Conservation (phyloP, 768 basidiomycete genomes). For the Hericium erinaceus region DNA sequence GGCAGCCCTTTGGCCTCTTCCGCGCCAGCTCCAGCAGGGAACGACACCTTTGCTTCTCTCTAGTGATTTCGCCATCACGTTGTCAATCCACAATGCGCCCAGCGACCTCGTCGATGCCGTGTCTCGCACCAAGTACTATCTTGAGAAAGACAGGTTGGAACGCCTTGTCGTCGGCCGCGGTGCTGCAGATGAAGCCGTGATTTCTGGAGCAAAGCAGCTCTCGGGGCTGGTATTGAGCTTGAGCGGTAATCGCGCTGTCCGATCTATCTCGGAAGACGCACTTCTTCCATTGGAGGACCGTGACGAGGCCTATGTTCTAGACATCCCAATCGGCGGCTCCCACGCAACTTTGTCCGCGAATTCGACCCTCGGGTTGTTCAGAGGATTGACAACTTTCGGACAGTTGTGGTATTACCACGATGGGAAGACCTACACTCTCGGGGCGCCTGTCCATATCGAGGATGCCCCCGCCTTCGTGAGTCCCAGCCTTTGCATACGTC, state of each 20-base stretch:
- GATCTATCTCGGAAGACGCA: slow-evolving; percentile 37
- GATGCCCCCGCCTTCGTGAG: slow-evolving; percentile 61
- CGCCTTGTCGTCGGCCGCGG: slow-evolving; percentile 55
- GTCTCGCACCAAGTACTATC: slow-evolving; percentile 24
- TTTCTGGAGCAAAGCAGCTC: slow-evolving; percentile 35
- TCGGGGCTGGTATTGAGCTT: slow-evolving; percentile 11
- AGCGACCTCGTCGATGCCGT: slow-evolving; percentile 49
- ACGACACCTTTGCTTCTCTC: slow-evolving; percentile 29
- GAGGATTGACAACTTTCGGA: slow-evolving; percentile 70
- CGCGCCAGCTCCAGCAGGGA: slow-evolving; percentile 20
- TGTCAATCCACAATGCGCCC: slow-evolving; percentile 34
- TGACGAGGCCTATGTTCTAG: slow-evolving; percentile 52
- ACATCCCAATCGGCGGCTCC: slow-evolving; percentile 43
- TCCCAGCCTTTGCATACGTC: slow-evolving; percentile 4
- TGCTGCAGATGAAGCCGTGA: slow-evolving; percentile 28
- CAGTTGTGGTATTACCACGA: slow-evolving; percentile 50
- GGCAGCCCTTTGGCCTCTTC: slow-evolving; percentile 26
- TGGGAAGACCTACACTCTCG: slow-evolving; percentile 39
- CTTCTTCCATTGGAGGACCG: slow-evolving; percentile 39
- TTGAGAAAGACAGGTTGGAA: slow-evolving; percentile 46
- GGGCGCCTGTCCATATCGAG: slow-evolving; percentile 48
- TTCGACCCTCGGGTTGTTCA: slow-evolving; percentile 55
- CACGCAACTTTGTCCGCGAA: slow-evolving; percentile 49
- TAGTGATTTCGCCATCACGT: slow-evolving; percentile 37
- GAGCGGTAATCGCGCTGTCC: not conserved